Evolutionary conservation across 2,329 filamentous ascomycete genomes (phyloP), one percentile per base, ranked within the genome.

Genomic region (Calonectria henricotiae): DNA sequence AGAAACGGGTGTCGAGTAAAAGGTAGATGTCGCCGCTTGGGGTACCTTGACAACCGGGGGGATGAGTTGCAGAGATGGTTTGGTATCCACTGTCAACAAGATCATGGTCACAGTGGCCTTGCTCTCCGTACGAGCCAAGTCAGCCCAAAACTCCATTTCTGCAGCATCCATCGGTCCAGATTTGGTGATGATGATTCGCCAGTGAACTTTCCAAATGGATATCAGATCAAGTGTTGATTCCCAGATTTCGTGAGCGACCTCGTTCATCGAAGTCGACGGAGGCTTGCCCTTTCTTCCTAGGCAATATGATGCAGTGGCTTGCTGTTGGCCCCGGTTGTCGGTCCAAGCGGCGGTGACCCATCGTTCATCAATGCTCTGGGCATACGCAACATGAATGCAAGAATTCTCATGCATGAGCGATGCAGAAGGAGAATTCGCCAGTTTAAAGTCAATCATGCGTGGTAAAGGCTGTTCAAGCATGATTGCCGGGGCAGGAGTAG

Each of bases 271-370:
- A 15, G 85, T 87, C 8, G 87, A 84, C 3, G 88, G 78, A 1
- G 85, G 79, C 65, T 87, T 85, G 74, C 88, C 85, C 81, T 90
- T 87, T 71, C 91, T 85, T 17, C 90, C 85, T 51, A 96, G 83
- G 75, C 92, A 94, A 80, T 95, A 96, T 0, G 93, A 92, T 0
- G 91, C 89, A 17, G 89, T 93, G 74, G 91, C 90, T 79, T 95
- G 93, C 71, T 93, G 90, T 69, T 89, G 90, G 2, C 94, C 94
- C 30, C 89, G 89, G 74, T 91, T 94, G 78, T 97, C 93, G 1
- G 92, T 94, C 94, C 94, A 97, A 0, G 92, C 92, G 6, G 90
- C 92, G 13, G 91, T 92, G 43, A 96, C 84, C 94, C 94, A 97
- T 9, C 91, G 86, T 23, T 92, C 90, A 79, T 96, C 93, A 12